Conservation (phyloP, 2,329 filamentous ascomycete genomes). For the Exophiala aquamarina region DNA sequence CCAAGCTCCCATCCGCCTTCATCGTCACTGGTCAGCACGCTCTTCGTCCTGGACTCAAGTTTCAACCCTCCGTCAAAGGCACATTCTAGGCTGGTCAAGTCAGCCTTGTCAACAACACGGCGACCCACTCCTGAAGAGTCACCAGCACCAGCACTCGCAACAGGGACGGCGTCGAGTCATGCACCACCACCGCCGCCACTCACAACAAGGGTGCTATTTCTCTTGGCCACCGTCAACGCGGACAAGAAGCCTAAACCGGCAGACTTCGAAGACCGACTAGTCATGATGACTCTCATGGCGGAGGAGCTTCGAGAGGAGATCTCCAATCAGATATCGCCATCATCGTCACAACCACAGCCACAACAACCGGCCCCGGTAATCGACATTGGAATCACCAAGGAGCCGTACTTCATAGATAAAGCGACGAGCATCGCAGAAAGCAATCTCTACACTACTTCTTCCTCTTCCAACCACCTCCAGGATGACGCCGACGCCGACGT, state of each 20-base stretch:
- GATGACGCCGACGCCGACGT: neutral
- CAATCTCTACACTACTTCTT: slow-evolving; percentile 33
- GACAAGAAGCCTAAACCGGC: slow-evolving; percentile 58
- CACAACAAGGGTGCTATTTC: slow-evolving; percentile 56
- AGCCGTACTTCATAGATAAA: slow-evolving; percentile 51
- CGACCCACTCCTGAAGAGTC: neutral
- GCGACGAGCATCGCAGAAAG: slow-evolving; percentile 43
- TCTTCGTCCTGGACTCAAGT: slow-evolving; percentile 65
- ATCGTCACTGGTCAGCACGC: slow-evolving; percentile 24
- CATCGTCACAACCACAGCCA: neutral
- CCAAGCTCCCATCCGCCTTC: slow-evolving; percentile 11
- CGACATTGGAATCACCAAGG: slow-evolving; percentile 50
- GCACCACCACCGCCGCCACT: too few relatives aligned
- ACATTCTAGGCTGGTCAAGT: slow-evolving; percentile 56
- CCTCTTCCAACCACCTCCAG: neutral
- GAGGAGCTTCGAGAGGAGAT: slow-evolving; percentile 36
- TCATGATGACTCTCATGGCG: slow-evolving; percentile 51
- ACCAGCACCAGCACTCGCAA: neutral
- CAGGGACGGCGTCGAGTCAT: neutral
- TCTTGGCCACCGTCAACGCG: slow-evolving; percentile 65
- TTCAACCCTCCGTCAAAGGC: slow-evolving; percentile 66
- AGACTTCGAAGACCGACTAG: slow-evolving; percentile 48
- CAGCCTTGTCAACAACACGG: slow-evolving; percentile 43
- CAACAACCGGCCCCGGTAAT: slow-evolving; percentile 32
- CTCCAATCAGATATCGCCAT: slow-evolving; percentile 6